Evolutionary conservation across 108 stramenopile species (phyloP).

Genomic region (Nitzschia palea): DNA sequence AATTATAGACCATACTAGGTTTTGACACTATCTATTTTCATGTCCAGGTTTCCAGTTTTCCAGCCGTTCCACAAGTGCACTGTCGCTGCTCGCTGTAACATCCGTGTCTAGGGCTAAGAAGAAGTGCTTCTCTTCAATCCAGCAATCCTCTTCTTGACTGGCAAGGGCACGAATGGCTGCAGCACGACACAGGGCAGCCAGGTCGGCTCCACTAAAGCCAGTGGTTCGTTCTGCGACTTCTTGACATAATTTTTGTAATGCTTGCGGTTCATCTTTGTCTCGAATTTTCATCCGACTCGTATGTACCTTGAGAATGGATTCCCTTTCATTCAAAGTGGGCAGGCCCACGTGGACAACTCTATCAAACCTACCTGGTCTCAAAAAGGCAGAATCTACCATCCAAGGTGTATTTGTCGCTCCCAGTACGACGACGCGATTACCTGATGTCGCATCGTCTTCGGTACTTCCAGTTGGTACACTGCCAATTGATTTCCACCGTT

Average conservation of each 20-base stretch:
- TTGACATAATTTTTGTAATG: constrained; percentile 35
- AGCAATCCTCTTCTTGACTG: constrained; percentile 13
- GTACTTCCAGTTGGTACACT: constrained; percentile 1
- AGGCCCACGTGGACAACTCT: constrained; percentile 74
- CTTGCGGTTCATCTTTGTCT: not conserved
- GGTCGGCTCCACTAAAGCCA: constrained; percentile 88
- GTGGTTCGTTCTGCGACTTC: constrained; percentile 45
- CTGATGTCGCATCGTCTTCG: not conserved
- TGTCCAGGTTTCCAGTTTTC: constrained; percentile 45
- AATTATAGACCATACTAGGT: not conserved
- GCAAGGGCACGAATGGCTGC: constrained; percentile 66
- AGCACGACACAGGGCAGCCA: constrained; percentile 77
- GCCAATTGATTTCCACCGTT: constrained; percentile 57
- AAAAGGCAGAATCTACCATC: constrained; percentile 80
- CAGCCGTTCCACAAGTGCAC: constrained; percentile 41
- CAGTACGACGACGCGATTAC: constrained; percentile 61
- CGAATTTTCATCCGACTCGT: constrained; percentile 51
- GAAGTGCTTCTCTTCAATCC: constrained; percentile 44
- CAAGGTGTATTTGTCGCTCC: constrained; percentile 84
- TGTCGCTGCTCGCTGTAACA: constrained; percentile 50
- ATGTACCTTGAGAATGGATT: constrained; percentile 68
- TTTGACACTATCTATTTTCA: not conserved
- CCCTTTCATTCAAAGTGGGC: constrained; percentile 51
- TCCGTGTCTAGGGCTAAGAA: constrained; percentile 41
- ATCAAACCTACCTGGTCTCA: constrained; percentile 82